phyloP scores from a whole-genome alignment of 371 early-diverging fungal species.

The Umbelopsis sp. region DNA sequence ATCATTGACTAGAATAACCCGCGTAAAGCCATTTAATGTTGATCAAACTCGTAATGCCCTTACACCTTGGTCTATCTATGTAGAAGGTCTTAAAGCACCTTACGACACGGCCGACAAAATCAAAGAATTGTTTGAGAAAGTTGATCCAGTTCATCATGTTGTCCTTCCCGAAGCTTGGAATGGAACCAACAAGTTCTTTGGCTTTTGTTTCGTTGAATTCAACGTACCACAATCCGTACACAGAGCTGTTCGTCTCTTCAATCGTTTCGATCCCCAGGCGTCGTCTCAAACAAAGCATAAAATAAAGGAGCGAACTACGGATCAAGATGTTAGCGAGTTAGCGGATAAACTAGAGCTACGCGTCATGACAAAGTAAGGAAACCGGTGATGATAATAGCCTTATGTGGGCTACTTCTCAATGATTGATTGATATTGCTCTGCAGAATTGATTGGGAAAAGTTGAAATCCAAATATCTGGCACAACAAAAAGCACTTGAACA shows the following conservation, averaged over 20 bases:
- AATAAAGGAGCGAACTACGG: neutral
- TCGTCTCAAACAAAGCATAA: neutral
- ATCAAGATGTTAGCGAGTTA: neutral
- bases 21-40: neutral
- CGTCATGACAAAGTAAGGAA: constrained; percentile 10
- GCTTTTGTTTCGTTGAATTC: constrained; percentile 9
- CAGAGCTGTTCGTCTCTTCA: constrained; percentile 5
- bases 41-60: neutral
- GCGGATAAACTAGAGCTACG: neutral
- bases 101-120: constrained; percentile 1
- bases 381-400: neutral
- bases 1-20: neutral
- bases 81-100: neutral
- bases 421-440: neutral
- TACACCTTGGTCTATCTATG: constrained; percentile 11
- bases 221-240: neutral
- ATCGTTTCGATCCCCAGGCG: neutral
- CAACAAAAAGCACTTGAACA: neutral
- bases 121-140: neutral
- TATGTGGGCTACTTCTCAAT: neutral
- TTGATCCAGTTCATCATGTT: constrained; percentile 14
- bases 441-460: constrained; percentile 10
- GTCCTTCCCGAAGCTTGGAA: neutral
- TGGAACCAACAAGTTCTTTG: neutral
- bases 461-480: neutral